Evolutionary conservation across 208 protist species (phyloP), one percentile per base, ranked within the genome.

Genomic region (Crithidia mellificae): DNA sequence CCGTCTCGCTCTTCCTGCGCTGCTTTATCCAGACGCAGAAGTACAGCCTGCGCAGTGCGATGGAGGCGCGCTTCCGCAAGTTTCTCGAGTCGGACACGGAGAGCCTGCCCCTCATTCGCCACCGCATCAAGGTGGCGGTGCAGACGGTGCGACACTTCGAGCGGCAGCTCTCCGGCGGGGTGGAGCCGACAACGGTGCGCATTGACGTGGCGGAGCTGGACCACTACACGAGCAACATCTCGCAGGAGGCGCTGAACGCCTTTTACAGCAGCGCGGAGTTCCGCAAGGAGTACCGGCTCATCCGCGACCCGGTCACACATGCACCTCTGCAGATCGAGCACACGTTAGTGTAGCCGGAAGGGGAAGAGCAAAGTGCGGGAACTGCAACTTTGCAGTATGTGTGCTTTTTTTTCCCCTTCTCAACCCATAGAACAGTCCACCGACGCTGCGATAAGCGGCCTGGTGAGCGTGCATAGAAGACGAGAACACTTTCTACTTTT

Each of bases 21-120:
- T 98, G 94, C 59, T 99, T 99, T 73, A 98, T 99, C 44, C 85
- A 93, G 27, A 97, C 98, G 24, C 98, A 97, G 53, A 96, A 96
- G 72, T 96, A 96, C 75, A 94, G 88, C 72, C 81, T 93, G 80
- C 88, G 91, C 56, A 88, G 80, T 58, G 80, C 89, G 47, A 92
- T 96, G 88, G 87, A 94, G 80, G 83, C 73, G 36, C 78, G 85
- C 51, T 94, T 96, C 76, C 81, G 83, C 44, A 88, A 87, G 73
- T 96, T 94, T 75, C 81, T 94, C 47, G 88, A 96, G 56, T 83
- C 85, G 0, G 91, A 94, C 57, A 88, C 80, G 59, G 88, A 96
- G 77, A 87, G 85, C 15, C 73, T 96, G 19, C 91, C 87, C 34
- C 81, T 96, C 41, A 90, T 96, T 47, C 91, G 90, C 22, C 91